Evolutionary conservation across 73 alveolate species (phyloP).

Genomic region (Tetrahymena borealis): DNA sequence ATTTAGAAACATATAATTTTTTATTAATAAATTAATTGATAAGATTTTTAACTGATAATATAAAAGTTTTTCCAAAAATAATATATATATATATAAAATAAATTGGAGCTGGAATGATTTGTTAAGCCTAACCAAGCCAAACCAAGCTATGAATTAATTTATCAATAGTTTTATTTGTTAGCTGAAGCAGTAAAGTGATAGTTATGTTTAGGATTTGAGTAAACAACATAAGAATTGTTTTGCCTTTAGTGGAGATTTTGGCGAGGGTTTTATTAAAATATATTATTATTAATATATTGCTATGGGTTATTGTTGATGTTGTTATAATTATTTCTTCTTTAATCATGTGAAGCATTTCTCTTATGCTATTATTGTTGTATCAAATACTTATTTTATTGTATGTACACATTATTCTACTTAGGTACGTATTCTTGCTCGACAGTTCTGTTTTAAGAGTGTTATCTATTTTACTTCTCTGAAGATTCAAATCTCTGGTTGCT

Average conservation of each 20-base stretch:
- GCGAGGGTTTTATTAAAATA: background rate
- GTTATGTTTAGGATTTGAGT: too few species aligned
- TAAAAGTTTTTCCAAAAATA: too few species aligned
- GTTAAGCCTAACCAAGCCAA: too few species aligned
- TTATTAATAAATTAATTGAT: too few species aligned
- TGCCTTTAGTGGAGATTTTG: background rate
- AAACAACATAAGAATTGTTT: background rate
- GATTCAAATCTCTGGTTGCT: background rate
- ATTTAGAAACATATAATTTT: too few species aligned
- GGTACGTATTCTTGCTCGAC: background rate
- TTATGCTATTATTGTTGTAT: background rate
- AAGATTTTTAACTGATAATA: too few species aligned
- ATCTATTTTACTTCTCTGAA: background rate
- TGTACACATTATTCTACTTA: background rate
- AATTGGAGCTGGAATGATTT: too few species aligned
- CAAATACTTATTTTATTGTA: background rate
- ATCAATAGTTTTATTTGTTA: too few species aligned
- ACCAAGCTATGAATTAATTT: too few species aligned
- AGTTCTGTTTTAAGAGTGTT: background rate
- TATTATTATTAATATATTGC: too few species aligned
- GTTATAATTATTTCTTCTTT: background rate
- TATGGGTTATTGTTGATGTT: background rate
- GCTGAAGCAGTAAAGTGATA: too few species aligned
- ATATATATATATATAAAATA: too few species aligned
- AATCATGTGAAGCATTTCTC: background rate